A percentile compares a stretch with the other conserved stretches of the same genome.
phyloP scores from a whole-genome alignment of 768 basidiomycete genomes.

The Collybia mongolica region DNA sequence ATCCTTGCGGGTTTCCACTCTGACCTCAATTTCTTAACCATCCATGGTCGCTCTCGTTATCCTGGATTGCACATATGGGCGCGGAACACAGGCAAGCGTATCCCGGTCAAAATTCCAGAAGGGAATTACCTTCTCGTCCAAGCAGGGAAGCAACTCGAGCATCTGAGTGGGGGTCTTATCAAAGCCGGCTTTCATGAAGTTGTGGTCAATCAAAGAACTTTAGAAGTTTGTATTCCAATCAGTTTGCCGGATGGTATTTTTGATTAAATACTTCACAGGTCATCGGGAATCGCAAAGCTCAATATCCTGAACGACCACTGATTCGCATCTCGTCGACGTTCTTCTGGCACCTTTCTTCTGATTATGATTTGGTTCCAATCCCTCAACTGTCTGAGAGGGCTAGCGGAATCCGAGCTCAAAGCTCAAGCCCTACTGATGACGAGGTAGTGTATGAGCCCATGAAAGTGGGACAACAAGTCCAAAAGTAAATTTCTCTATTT shows the following conservation, averaged over 20 bases:
- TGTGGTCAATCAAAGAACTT: slow-evolving; percentile 79
- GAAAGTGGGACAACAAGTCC: slow-evolving; percentile 90
- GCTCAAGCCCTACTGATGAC: slow-evolving; percentile 36
- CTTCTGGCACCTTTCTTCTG: slow-evolving; percentile 92
- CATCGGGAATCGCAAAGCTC: slow-evolving; percentile 56
- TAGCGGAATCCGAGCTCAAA: slow-evolving; percentile 37
- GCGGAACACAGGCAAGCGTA: slow-evolving; percentile 87
- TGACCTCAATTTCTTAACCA: slow-evolving; percentile 93
- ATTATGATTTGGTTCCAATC: slow-evolving; percentile 73
- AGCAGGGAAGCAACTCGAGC: slow-evolving; percentile 94
- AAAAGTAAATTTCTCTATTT: slow-evolving; percentile 49
- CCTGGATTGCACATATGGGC: slow-evolving; percentile 95
- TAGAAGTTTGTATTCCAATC: slow-evolving; percentile 47
- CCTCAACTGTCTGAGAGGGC: slow-evolving; percentile 50
- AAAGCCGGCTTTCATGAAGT: slow-evolving; percentile 96
- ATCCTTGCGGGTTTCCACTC: slow-evolving; percentile 95
- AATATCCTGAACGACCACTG: slow-evolving; percentile 73
- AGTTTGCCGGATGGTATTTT: slow-evolving; percentile 1
- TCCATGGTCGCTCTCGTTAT: slow-evolving; percentile 83
- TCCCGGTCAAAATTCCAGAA: slow-evolving; percentile 81
- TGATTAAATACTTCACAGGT: slow-evolving; percentile 36
- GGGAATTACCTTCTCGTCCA: slow-evolving; percentile 87
- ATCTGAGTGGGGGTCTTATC: slow-evolving; percentile 79
- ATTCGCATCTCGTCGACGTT: slow-evolving; percentile 97
- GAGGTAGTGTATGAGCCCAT: slow-evolving; percentile 60